Conservation (phyloP, 176 grass and related monocot species). For the Lolium perenne region DNA sequence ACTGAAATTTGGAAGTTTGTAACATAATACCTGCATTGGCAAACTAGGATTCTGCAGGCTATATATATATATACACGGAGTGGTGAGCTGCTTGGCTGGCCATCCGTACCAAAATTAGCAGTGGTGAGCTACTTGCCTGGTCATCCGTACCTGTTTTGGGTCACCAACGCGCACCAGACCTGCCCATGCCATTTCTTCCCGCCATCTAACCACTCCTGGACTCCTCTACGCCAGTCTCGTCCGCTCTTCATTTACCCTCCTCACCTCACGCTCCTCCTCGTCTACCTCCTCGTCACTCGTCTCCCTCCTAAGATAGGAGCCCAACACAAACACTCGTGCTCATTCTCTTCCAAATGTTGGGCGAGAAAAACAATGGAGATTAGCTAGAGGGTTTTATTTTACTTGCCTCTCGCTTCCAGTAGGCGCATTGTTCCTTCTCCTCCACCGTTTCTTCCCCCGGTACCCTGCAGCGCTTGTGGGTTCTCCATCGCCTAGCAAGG, state of each 20-base stretch:
- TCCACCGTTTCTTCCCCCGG: not conserved
- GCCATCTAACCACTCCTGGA: constrained; percentile 45
- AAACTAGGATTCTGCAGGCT: not conserved
- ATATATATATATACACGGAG: not conserved
- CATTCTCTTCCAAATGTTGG: constrained; percentile 31
- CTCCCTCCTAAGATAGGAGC: constrained; percentile 46
- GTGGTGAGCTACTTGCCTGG: constrained; percentile 38
- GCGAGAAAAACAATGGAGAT: not conserved
- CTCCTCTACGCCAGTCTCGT: not conserved
- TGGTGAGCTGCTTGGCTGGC: not conserved
- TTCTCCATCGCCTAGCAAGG: not conserved
- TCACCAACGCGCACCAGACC: constrained; percentile 44
- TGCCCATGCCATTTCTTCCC: constrained; percentile 54
- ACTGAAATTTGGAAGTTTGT: not conserved
- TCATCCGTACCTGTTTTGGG: constrained; percentile 43
- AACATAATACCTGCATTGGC: not conserved
- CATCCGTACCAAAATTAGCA: constrained; percentile 54
- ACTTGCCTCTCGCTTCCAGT: constrained; percentile 37
- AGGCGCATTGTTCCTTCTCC: constrained; percentile 26
- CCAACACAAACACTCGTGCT: not conserved
- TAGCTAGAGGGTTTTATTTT: not conserved
- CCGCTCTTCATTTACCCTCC: constrained; percentile 37
- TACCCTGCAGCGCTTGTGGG: not conserved
- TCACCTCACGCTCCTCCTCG: constrained; percentile 39
- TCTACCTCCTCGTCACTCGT: constrained; percentile 49